Evolutionary conservation across 768 basidiomycete species (phyloP).

Genomic region (Trametes elegans): DNA sequence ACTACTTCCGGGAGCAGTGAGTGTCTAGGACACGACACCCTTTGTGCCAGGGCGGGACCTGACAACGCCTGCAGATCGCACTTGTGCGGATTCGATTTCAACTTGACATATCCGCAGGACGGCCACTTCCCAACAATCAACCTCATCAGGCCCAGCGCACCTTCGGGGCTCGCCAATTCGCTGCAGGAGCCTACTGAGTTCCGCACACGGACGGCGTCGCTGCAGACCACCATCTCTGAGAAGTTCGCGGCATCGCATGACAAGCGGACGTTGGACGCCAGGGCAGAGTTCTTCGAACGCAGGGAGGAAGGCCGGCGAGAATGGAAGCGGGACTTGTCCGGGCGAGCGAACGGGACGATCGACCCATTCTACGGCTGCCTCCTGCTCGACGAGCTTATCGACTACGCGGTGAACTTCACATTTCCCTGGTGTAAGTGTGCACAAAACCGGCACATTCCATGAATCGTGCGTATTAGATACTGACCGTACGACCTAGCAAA

Average conservation of each 20-base stretch:
- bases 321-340: constrained; percentile 52
- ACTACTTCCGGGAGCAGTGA: constrained; percentile 68
- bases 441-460: not conserved
- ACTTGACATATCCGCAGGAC: constrained; percentile 65
- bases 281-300: constrained; percentile 19
- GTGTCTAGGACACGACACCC: too few species aligned
- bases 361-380: constrained; percentile 44
- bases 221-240: constrained; percentile 11
- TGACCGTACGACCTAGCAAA: constrained; percentile 6
- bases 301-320: constrained; percentile 22
- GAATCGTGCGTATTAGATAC: not conserved
- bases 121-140: constrained; percentile 44
- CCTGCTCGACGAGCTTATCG: constrained; percentile 59
- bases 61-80: constrained; percentile 38
- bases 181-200: constrained; percentile 6
- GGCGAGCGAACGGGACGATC: constrained; percentile 50
- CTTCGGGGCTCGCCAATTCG: constrained; percentile 2
- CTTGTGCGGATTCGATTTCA: constrained; percentile 65
- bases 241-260: constrained; percentile 2
- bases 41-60: constrained; percentile 37
- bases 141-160: constrained; percentile 6
- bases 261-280: not conserved
- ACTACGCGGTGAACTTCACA: constrained; percentile 71
- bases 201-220: constrained; percentile 6
- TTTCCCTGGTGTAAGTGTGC: constrained; percentile 47